Evolutionary conservation across 345 rosid genomes (phyloP), one percentile per base, ranked within the genome.

Genomic region (Clarkia xantiana): DNA sequence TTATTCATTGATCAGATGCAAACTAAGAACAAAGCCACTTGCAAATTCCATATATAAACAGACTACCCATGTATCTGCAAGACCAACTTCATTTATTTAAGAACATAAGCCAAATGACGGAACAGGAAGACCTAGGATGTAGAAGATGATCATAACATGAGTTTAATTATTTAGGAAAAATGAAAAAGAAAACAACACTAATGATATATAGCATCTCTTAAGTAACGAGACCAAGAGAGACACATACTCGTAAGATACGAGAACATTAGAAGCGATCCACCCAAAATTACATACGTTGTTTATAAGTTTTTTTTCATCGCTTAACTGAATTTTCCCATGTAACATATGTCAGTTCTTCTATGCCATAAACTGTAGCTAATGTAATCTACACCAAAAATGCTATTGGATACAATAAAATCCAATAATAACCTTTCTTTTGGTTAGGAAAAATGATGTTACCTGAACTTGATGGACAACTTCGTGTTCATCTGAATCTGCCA

Each of bases 401-500:
- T 29, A 29, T 29, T 29, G 36, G 36, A 29, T 29, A 10, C 36
- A 3, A 29, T 29, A 5, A 29, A 29, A 29, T 29, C 36, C 7
- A 5, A 29, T 3, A 23, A 23, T 23, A 23, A 23, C 3, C 29
- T 23, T 23, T 23, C 6, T 6, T 29, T 29, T 29, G 1, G 17
- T 14, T 13, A 41, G 23, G 43, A 45, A 23, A 44, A 52, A 3
- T 1, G 22, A 16, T 47, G 14, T 56, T 63, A 81, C 98, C 96
- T 91, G 96, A 64, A 91, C 90, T 76, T 86, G 98, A 56, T 81
- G 89, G 42, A 80, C 98, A 69, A 68, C 86, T 67, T 91, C 96
- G n/a, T 76, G 93, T 60, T 86, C 98, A 62, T 91, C 98, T 1
- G 98, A 91, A 75, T 91, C 98, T 7, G 96, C 98, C 67, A 91